phyloP scores from a whole-genome alignment of 2,329 filamentous ascomycete genomes.

The Paraphoma chrysanthemicola region DNA sequence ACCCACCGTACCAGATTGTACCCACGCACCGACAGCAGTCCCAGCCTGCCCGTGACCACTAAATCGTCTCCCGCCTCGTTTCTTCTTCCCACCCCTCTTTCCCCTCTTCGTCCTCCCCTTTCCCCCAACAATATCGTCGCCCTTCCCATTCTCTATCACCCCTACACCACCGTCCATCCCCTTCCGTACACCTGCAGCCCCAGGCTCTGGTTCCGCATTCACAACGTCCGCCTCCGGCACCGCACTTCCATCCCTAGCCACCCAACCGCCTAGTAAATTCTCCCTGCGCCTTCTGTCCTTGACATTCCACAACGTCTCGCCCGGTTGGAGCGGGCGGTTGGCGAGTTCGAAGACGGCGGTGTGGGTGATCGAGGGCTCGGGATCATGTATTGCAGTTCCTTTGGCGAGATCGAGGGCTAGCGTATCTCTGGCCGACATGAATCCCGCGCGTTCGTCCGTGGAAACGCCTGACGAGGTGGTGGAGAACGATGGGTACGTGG shows the following conservation, averaged over 20 bases:
- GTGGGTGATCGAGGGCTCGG: neutral
- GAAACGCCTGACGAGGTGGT: neutral
- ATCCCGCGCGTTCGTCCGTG: neutral
- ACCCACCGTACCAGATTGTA: too few relatives aligned
- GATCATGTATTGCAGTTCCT: too few relatives aligned
- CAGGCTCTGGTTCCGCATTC: neutral
- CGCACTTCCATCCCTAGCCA: neutral
- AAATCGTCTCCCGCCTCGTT: neutral
- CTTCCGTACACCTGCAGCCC: neutral
- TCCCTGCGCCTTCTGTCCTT: neutral
- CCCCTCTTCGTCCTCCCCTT: neutral
- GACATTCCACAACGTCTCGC: constrained; percentile 3
- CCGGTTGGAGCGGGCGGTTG: neutral
- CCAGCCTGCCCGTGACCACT: neutral
- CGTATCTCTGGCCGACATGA: neutral
- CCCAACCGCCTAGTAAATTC: neutral
- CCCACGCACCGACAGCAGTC: too few relatives aligned
- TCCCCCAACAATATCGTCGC: neutral
- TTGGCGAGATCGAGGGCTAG: too few relatives aligned
- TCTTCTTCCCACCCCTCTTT: neutral
- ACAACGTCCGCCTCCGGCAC: neutral
- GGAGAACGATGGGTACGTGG: neutral
- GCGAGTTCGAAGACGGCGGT: neutral
- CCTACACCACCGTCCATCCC: too few relatives aligned
- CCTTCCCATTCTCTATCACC: too few relatives aligned